phyloP scores from a whole-genome alignment of 1,139 yeast genomes.

The Sugiyamaella novakii region DNA sequence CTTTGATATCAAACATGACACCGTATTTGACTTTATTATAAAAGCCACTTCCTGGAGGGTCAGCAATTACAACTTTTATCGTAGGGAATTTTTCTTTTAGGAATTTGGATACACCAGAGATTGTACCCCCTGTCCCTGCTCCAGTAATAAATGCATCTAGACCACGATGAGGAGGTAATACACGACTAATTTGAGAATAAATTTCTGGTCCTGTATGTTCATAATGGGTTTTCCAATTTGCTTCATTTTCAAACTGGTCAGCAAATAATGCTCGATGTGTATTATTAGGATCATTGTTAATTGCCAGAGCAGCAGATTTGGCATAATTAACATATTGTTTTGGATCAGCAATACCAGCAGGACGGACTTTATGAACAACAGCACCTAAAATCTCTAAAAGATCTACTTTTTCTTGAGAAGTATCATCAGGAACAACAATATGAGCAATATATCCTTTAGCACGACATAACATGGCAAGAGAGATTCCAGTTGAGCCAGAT shows the following conservation, averaged over 20 bases:
- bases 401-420: constrained; percentile 78
- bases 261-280: constrained; percentile 70
- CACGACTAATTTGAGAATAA: constrained; percentile 62
- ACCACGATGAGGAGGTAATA: constrained; percentile 23
- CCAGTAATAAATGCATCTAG: constrained; percentile 83
- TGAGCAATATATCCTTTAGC: constrained; percentile 88
- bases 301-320: constrained; percentile 58
- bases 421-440: constrained; percentile 94
- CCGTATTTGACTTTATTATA: constrained; percentile 83
- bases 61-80: constrained; percentile 64
- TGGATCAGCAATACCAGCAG: constrained; percentile 94
- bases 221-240: constrained; percentile 86
- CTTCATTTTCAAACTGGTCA: constrained; percentile 92
- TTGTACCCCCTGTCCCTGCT: constrained; percentile 76
- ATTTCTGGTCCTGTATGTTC: constrained; percentile 90
- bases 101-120: constrained; percentile 79
- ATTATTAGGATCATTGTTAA: constrained; percentile 47
- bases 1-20: constrained; percentile 89
- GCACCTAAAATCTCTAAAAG: constrained; percentile 79
- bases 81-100: constrained; percentile 55
- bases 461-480: constrained; percentile 83
- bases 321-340: constrained; percentile 92
- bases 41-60: constrained; percentile 95
- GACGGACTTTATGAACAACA: constrained; percentile 81
- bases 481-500: constrained; percentile 93